Conservation (phyloP, 208 protist genomes). For the Leishmania arabica region DNA sequence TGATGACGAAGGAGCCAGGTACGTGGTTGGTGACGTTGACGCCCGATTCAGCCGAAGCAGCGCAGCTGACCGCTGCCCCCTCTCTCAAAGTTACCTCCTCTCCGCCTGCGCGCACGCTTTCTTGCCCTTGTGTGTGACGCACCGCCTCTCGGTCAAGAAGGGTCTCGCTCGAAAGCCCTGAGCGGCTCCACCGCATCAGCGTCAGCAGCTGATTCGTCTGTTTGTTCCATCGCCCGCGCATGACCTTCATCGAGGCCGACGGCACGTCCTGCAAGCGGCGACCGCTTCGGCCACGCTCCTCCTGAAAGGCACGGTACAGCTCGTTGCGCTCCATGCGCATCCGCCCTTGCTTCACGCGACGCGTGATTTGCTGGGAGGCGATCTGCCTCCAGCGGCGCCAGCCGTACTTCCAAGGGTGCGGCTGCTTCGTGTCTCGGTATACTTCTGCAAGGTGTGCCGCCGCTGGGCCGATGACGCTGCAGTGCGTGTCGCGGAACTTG, state of each 20-base stretch:
- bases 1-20: background rate
- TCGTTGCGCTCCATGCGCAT: slow-evolving; percentile 32
- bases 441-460: slow-evolving; percentile 80
- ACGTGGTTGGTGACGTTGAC: background rate
- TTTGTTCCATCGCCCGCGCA: slow-evolving; percentile 26
- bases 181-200: slow-evolving; percentile 29
- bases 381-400: slow-evolving; percentile 81
- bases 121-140: background rate
- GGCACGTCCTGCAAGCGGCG: slow-evolving; percentile 27
- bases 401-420: slow-evolving; percentile 83
- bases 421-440: slow-evolving; percentile 87
- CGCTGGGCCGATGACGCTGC: slow-evolving; percentile 70
- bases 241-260: slow-evolving; percentile 30
- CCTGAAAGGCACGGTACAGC: slow-evolving; percentile 32
- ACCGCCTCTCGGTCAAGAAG: slow-evolving; percentile 16
- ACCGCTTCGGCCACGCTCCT: slow-evolving; percentile 20
- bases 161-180: background rate
- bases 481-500: slow-evolving; percentile 89
- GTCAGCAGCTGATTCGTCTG: slow-evolving; percentile 27
- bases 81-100: background rate
- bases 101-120: background rate
- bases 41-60: no score
- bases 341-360: slow-evolving; percentile 38
- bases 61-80: no score
- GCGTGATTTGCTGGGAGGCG: slow-evolving; percentile 59